phyloP scores from a whole-genome alignment of 768 basidiomycete species.

The Lyophyllum shimeji region DNA sequence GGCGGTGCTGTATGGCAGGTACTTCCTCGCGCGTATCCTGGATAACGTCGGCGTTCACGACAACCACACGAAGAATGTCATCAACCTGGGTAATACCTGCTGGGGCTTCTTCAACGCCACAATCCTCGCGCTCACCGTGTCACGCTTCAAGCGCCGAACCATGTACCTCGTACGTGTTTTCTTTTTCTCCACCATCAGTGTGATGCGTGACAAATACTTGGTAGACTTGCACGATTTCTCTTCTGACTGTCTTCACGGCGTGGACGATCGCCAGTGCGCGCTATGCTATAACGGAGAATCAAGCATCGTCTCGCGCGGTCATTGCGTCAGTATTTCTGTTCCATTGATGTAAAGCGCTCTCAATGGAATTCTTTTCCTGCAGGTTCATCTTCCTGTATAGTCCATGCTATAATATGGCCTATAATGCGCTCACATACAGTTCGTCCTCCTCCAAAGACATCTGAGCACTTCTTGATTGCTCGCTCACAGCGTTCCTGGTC shows the following conservation, averaged over 20 bases:
- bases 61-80: constrained; percentile 52
- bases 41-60: constrained; percentile 51
- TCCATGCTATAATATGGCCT: constrained; percentile 55
- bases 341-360: not conserved
- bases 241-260: constrained; percentile 48
- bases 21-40: constrained; percentile 55
- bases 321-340: constrained; percentile 37
- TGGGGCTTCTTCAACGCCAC: constrained; percentile 59
- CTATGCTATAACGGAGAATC: constrained; percentile 39
- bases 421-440: constrained; percentile 58
- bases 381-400: constrained; percentile 60
- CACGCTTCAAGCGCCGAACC: constrained; percentile 45
- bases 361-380: not conserved
- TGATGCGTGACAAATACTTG: not conserved
- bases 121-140: constrained; percentile 45
- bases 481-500: constrained; percentile 53
- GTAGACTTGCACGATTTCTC: constrained; percentile 45
- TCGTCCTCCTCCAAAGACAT: constrained; percentile 2
- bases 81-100: constrained; percentile 53
- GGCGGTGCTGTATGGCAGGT: constrained; percentile 28
- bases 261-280: constrained; percentile 57
- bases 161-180: constrained; percentile 43
- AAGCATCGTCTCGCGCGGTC: constrained; percentile 47
- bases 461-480: constrained; percentile 36
- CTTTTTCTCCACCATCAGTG: not conserved